Evolutionary conservation across 1,139 yeast species (phyloP), one percentile per base, ranked within the genome.

Genomic region (Ashbya aceris): DNA sequence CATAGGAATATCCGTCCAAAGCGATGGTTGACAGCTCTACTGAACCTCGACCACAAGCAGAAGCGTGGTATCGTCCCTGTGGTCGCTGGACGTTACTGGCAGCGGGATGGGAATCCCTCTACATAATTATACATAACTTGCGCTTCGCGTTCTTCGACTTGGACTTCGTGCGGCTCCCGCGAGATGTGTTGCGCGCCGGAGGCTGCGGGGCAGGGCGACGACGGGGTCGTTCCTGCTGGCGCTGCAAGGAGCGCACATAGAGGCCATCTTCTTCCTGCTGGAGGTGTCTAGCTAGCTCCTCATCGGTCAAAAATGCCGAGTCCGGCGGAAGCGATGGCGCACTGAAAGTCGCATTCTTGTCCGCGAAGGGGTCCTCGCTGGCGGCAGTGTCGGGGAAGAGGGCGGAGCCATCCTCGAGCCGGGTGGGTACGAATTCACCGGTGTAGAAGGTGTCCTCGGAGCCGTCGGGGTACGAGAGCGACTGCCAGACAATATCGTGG

Each of bases 401-500:
- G 30, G 28, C 12, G 38, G 26, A 7, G 13, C 8, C 32, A 34
- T 35, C 3, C 31, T 45, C 50, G 14, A 49, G 31, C 12, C 44
- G 43, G 10, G 52, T 40, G 8, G 77, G 78, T 7, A 66, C 58
- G 49, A 82, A 82, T 35, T 67, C 69, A 2, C 85, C 84, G 10
- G 76, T 73, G 57, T 76, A 79, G 55, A 83, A 83, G 31, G 70
- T 65, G 54, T 85, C 93, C 23, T 73, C 75, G 6, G 69, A 67
- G 1, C 95, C 95, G 41, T 72, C 69, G 3, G 80, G 70, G 2
- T 85, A 76, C 38, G 72, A 70, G 32, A 87, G 64, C 0, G 83
- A 73, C 55, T 83, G 87, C 96, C 96, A 87, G 8, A 83, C 83
- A 23, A 82, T 71, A 14, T 68, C 64, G 4, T 65, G 57, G 33